Evolutionary conservation across 106 monocot species (phyloP), one percentile per base, ranked within the genome.

Genomic region (Platanthera zijinensis): DNA sequence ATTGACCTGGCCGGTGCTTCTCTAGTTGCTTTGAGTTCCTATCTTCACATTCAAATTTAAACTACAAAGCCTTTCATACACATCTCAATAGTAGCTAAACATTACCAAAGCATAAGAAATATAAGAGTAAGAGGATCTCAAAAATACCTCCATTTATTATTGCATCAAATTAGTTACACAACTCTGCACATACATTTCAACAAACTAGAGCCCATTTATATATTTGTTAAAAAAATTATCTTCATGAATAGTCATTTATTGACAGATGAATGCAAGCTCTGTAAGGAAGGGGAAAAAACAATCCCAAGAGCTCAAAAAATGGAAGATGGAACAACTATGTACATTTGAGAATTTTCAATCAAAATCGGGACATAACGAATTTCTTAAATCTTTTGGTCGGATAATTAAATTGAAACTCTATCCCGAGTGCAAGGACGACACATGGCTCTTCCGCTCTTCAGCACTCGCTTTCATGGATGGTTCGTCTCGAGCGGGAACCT

Each of bases 401-500:
- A 13, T 1, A 53, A 53, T 4, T 4, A 17, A 59, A 59, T 21
- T 0, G 18, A 0, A 67, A 70, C 7, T 48, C n/a, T 70, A 75
- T 67, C 78, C 63, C 71, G 86, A 86, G 54, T 76, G 88, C 50
- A 82, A 57, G 14, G 82, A 76, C 5, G 91, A 76, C 8, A 74
- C n/a, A 57, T 88, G 78, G 52, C 46, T 74, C 50, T 62, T 89
- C 48, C 51, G 71, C 75, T 88, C 90, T 63, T 83, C 81, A 15
- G 70, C 79, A n/a, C 76, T 54, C 11, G 61, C 74, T 46, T 53
- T 70, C 18, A 84, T 61, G 18, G 81, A 12, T 10, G 19, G 21
- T 51, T 88, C 83, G 11, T 92, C 92, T 73, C 89, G 80, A 28
- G 89, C 84, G 15, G 96, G 93, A 79, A 96, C 89, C 32, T 82